Evolutionary conservation across 345 rosid genomes (phyloP).

Genomic region (Arabis hirsuta): DNA sequence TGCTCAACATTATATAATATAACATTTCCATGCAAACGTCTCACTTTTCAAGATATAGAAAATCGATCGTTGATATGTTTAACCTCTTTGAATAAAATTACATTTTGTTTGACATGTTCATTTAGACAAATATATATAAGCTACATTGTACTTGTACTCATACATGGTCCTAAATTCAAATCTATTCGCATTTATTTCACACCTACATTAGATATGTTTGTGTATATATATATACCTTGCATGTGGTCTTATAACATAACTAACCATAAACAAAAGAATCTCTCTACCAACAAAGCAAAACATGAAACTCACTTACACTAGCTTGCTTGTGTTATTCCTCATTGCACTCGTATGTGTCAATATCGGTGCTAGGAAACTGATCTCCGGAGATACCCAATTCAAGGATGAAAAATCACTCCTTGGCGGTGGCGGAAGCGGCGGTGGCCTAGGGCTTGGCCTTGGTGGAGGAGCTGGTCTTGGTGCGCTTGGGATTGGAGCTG

Average conservation of each 20-base stretch:
- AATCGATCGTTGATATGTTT: neutral
- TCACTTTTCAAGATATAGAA: constrained; percentile 20
- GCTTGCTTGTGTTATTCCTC: constrained; percentile 35
- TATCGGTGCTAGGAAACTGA: constrained; percentile 53
- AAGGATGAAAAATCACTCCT: constrained; percentile 44
- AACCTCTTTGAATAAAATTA: constrained; percentile 9
- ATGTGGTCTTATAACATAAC: constrained; percentile 23
- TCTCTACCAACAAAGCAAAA: constrained; percentile 27
- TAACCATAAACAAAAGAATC: constrained; percentile 29
- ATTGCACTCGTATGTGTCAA: constrained; percentile 44
- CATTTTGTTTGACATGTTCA: constrained; percentile 20
- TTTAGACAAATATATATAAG: neutral
- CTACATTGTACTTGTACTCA: constrained; percentile 14
- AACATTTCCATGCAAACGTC: constrained; percentile 1
- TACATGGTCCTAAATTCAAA: constrained; percentile 2
- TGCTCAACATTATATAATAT: constrained; percentile 7
- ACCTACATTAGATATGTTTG: constrained; percentile 24
- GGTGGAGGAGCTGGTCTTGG: constrained; percentile 39
- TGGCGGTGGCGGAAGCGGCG: constrained; percentile 24
- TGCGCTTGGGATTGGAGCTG: constrained; percentile 39
- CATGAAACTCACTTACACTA: constrained; percentile 34
- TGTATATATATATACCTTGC: constrained; percentile 20
- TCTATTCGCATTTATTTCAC: constrained; percentile 26
- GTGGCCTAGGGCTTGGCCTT: constrained; percentile 37
- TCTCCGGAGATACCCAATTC: constrained; percentile 28